These are phyloP conservation scores for Avena sativa DNA, from an alignment of 176 grass and related monocot genomes.

Conservation along the genomic window DNA sequence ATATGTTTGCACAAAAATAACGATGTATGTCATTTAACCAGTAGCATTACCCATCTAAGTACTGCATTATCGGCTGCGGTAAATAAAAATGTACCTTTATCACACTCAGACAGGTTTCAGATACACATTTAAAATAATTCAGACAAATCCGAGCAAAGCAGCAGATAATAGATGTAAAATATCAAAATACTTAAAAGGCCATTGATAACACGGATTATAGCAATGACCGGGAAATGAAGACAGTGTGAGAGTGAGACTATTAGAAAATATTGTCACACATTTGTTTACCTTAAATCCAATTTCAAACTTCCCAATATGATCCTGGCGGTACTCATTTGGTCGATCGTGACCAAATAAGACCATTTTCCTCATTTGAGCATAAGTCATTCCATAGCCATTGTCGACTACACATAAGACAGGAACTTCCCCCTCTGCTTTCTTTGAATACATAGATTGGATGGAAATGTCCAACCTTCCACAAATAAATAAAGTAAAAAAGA, in stretches of 20 bases:
- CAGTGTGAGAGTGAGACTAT: not conserved
- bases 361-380: constrained; percentile 70
- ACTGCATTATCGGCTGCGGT: not conserved
- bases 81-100: not conserved
- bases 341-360: constrained; percentile 78
- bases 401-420: constrained; percentile 75
- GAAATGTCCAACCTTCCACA: constrained; percentile 66
- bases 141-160: no score
- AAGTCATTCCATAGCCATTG: constrained; percentile 75
- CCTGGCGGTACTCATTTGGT: constrained; percentile 38
- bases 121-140: not conserved
- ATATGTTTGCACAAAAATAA: not conserved
- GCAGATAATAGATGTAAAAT: not conserved
- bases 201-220: constrained; percentile 3
- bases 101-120: not conserved
- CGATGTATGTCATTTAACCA: not conserved
- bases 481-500: constrained; percentile 21
- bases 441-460: constrained; percentile 59
- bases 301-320: constrained; percentile 75
- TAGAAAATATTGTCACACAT: not conserved
- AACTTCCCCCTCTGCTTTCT: constrained; percentile 61
- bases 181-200: not conserved
- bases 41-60: not conserved
- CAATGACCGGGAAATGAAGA: not conserved
- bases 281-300: constrained; percentile 80